These are phyloP conservation scores for Pythium aphanidermatum DNA, from an alignment of 352 stramenopile species.

Conservation along the genomic window DNA sequence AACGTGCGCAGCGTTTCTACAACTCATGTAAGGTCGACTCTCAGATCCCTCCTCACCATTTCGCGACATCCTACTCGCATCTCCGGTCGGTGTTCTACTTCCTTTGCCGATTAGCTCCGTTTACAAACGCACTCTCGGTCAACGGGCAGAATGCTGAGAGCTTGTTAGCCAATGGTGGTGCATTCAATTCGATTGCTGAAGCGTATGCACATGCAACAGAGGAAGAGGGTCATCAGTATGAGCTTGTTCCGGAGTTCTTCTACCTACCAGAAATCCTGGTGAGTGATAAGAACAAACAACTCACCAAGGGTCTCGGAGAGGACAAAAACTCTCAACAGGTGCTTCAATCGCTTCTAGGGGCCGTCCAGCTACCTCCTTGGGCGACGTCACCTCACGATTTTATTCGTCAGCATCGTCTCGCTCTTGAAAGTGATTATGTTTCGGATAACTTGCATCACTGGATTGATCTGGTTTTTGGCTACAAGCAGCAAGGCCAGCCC, in stretches of 20 bases:
- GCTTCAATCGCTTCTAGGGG: conserved; percentile 41
- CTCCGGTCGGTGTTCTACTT: conserved; percentile 72
- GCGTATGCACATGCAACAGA: conserved; percentile 51
- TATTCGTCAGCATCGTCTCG: conserved; percentile 92
- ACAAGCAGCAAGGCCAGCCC: conserved; percentile 89
- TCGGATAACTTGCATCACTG: conserved; percentile 97
- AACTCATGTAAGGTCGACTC: conserved; percentile 33
- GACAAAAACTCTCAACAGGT: conserved; percentile 7
- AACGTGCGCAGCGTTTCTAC: conserved; percentile 43
- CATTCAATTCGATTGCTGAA: conserved; percentile 58
- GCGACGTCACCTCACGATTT: conserved; percentile 95
- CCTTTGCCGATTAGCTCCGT: conserved; percentile 60
- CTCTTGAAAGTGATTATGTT: conserved; percentile 98
- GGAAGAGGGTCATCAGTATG: conserved; percentile 54
- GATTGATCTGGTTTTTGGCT: conserved; percentile 99
- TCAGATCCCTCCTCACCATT: conserved; percentile 68
- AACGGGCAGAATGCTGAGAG: conserved; percentile 14
- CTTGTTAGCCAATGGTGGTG: conserved; percentile 4
- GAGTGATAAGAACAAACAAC: conserved; percentile 58
- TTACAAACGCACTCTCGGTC: conserved; percentile 43
- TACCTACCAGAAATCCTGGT: conserved; percentile 67
- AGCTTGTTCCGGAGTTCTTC: conserved; percentile 80
- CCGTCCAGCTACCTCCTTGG: conserved; percentile 95
- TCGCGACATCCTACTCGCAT: conserved; percentile 64
- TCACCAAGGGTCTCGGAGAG: conserved; percentile 38